These are phyloP conservation scores for Cladosporium colombiae DNA, from an alignment of 2,329 filamentous ascomycete genomes.

Conservation along the genomic window DNA sequence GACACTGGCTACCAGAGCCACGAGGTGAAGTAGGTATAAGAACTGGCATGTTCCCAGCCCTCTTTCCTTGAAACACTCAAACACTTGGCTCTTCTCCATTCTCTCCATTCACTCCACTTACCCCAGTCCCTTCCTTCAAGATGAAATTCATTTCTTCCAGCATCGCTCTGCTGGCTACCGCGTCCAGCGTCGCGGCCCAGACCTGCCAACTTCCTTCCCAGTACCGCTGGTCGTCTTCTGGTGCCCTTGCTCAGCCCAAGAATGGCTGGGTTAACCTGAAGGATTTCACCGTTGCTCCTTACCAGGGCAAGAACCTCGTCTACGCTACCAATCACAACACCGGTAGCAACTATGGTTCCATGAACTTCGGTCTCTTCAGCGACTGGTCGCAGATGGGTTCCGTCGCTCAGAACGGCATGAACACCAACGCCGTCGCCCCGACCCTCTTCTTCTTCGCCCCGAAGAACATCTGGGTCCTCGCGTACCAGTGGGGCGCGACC, in stretches of 20 bases:
- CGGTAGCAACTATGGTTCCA: slow-evolving; percentile 55
- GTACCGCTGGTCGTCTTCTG: slow-evolving; percentile 53
- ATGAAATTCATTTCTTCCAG: slow-evolving; percentile 9
- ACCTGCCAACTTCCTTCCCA: slow-evolving; percentile 56
- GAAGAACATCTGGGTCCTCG: slow-evolving; percentile 63
- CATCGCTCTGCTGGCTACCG: slow-evolving; percentile 11
- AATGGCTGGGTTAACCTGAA: slow-evolving; percentile 61
- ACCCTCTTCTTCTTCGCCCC: slow-evolving; percentile 64
- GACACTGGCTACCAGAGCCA: not conserved
- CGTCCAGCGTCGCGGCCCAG: slow-evolving; percentile 15
- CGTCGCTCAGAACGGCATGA: slow-evolving; percentile 57
- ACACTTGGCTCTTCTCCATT: slow-evolving; percentile 12
- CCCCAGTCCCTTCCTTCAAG: not conserved
- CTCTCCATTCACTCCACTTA: slow-evolving; percentile 4
- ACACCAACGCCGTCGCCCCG: slow-evolving; percentile 54
- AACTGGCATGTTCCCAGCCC: slow-evolving; percentile 1
- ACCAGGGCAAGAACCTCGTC: slow-evolving; percentile 62
- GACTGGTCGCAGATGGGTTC: slow-evolving; percentile 56
- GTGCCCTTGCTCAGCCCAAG: slow-evolving; percentile 54
- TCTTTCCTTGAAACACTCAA: slow-evolving; percentile 14
- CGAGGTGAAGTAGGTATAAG: slow-evolving; percentile 14
- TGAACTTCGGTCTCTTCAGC: slow-evolving; percentile 58
- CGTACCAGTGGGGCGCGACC: slow-evolving; percentile 63
- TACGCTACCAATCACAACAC: slow-evolving; percentile 54
- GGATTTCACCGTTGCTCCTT: slow-evolving; percentile 60